Percentiles rank a stretch among this genome's conserved stretches.
These are phyloP conservation scores for Aspergillus luchuensis DNA, from an alignment of 2,329 filamentous ascomycete species.

Conservation along the genomic window DNA sequence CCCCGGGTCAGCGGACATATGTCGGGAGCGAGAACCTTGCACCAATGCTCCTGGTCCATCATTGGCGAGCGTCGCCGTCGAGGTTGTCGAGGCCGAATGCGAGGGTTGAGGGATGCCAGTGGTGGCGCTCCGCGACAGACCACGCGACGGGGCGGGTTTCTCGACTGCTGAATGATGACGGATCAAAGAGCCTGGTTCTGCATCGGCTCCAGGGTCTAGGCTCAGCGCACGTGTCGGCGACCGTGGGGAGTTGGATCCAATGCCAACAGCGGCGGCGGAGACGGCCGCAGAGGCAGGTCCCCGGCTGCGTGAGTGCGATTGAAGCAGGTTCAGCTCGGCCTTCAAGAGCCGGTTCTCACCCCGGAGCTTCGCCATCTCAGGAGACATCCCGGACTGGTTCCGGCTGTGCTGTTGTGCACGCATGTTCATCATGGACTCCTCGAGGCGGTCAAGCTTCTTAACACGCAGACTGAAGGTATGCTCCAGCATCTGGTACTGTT, in stretches of 20 bases:
- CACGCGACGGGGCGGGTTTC: slow-evolving; percentile 27
- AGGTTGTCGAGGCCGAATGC: slow-evolving; percentile 36
- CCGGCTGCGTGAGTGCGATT: slow-evolving; percentile 61
- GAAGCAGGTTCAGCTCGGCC: slow-evolving; percentile 68
- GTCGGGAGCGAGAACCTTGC: slow-evolving; percentile 27
- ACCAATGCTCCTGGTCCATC: slow-evolving; percentile 32
- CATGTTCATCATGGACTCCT: slow-evolving; percentile 72
- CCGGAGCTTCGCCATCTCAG: slow-evolving; percentile 61
- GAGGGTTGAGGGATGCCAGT: slow-evolving; percentile 39
- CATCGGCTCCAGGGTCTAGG: slow-evolving; percentile 29
- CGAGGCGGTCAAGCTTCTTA: slow-evolving; percentile 85
- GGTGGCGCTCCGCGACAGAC: slow-evolving; percentile 33
- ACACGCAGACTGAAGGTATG: slow-evolving; percentile 74
- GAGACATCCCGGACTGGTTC: slow-evolving; percentile 38
- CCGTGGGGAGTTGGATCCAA: slow-evolving; percentile 39
- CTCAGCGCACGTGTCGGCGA: slow-evolving; percentile 24
- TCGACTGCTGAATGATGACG: slow-evolving; percentile 59
- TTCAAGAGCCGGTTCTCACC: slow-evolving; percentile 63
- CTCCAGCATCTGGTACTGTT: slow-evolving; percentile 86
- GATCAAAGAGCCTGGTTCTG: slow-evolving; percentile 52
- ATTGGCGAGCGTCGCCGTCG: slow-evolving; percentile 29
- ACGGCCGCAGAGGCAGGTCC: slow-evolving; percentile 44
- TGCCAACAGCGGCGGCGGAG: slow-evolving; percentile 40
- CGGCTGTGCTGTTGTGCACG: slow-evolving; percentile 37
- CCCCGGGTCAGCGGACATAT: slow-evolving; percentile 34